phyloP scores from a whole-genome alignment of 1,139 yeast genomes.

The Candida dubliniensis region DNA sequence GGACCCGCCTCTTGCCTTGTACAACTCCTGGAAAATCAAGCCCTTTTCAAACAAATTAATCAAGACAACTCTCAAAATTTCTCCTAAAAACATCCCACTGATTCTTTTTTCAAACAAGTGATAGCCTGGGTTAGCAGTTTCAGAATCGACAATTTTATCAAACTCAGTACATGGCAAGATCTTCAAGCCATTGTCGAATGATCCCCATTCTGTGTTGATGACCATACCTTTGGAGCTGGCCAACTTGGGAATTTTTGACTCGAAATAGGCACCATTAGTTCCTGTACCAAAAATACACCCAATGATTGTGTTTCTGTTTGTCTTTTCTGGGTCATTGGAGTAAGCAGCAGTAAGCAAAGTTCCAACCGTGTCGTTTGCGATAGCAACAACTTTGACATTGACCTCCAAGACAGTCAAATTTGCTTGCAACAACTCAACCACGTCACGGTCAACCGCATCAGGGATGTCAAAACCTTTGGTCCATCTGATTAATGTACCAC shows the following conservation, averaged over 20 bases:
- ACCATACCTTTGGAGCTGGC: slow-evolving; percentile 67
- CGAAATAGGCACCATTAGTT: slow-evolving; percentile 92
- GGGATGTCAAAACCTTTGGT: slow-evolving; percentile 88
- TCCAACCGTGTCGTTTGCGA: slow-evolving; percentile 94
- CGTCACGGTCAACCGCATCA: slow-evolving; percentile 82
- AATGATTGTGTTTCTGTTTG: slow-evolving; percentile 69
- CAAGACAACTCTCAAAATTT: slow-evolving; percentile 70
- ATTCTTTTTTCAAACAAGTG: slow-evolving; percentile 93
- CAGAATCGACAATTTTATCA: slow-evolving; percentile 66
- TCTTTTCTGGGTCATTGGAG: slow-evolving; percentile 54
- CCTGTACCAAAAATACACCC: slow-evolving; percentile 97
- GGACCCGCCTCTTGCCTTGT: slow-evolving; percentile 48
- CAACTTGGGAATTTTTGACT: slow-evolving; percentile 71
- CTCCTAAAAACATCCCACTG: slow-evolving; percentile 93
- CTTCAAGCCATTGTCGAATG: slow-evolving; percentile 78
- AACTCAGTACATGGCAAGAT: slow-evolving; percentile 74
- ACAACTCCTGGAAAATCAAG: slow-evolving; percentile 55
- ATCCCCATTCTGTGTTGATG: slow-evolving; percentile 96
- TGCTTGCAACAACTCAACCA: slow-evolving; percentile 68
- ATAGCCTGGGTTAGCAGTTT: slow-evolving; percentile 80
- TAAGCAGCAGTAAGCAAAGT: slow-evolving; percentile 87
- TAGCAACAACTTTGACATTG: slow-evolving; percentile 79
- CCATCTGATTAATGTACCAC: slow-evolving; percentile 88
- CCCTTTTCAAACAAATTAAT: slow-evolving; percentile 63
- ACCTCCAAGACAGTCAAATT: slow-evolving; percentile 58